Base-by-base conservation (phyloP, 805 yeast genomes). In the Yamadazyma endophytica region DNA sequence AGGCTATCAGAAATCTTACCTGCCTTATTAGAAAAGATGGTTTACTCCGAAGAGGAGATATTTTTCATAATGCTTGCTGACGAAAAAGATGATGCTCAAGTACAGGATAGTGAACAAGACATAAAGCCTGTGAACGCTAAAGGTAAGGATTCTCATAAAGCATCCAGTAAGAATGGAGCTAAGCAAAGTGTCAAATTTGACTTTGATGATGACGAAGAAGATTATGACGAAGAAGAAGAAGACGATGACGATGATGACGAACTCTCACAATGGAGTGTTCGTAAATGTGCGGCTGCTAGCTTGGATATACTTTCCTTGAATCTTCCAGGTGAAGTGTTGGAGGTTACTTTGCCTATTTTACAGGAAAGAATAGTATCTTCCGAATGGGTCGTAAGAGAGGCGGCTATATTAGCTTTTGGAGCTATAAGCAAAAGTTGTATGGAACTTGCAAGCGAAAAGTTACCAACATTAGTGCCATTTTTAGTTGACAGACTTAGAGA, bases 221-320 rank as follows among this genome's bases (percentile, higher is more conserved):
- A 40, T 21, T 29, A 29, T 19, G 40, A 34, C 15, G 74, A 61
- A 21, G 68, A 59, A 14, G 77, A 71, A 7, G 56, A 50, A 4
- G 55, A 51, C 8, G 56, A 43, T 19, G 90, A 78, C 18, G 92
- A 79, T 8, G 89, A 77, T 17, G 87, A 77, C 29, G 83, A 74
- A 31, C 82, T 72, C 29, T 80, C 72, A 33, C 86, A 79, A 46
- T 92, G 98, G 98, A 87, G 80, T 47, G 60, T 92, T 36, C 73
- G 98, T 49, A 90, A 90, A 58, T 90, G 97, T 56, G 72, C 95
- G 4, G 97, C 97, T 3, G 92, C 97, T 4, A 82, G 97, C 0
- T 66, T 92, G 25, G 98, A 92, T 52, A 73, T 81, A 1, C 60
- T 92, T 34, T 82, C 97, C 1, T 65, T 78, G 16, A 68, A 69